A percentile compares a stretch with the other conserved stretches of the same genome.
Evolutionary conservation across 2,329 filamentous ascomycete species (phyloP).

Genomic region (Catunica adiposa): DNA sequence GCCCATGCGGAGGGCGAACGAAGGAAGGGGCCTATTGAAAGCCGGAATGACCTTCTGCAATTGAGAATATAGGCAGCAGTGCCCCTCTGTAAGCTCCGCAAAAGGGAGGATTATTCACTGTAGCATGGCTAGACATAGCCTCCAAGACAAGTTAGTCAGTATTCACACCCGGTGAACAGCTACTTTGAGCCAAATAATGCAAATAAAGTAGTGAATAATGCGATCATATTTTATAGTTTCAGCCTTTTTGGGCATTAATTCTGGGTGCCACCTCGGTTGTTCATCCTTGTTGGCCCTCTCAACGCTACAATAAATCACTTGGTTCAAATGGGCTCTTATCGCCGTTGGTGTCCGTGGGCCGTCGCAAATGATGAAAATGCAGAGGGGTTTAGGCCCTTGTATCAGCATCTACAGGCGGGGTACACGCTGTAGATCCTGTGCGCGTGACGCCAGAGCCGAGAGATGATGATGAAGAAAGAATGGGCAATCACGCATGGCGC

Average conservation of each 20-base stretch:
- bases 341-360: not conserved
- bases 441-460: not conserved
- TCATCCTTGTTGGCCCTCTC: not conserved
- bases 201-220: not conserved
- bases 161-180: not conserved
- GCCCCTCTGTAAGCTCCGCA: too few species aligned
- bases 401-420: too few species aligned
- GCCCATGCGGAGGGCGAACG: not conserved
- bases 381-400: too few species aligned
- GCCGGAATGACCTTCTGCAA: too few species aligned
- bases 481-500: not conserved
- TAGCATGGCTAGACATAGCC: not conserved
- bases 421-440: too few species aligned
- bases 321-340: not conserved
- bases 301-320: not conserved
- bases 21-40: not conserved
- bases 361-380: too few species aligned
- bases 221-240: not conserved
- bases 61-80: too few species aligned
- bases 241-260: not conserved
- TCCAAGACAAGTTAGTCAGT: not conserved
- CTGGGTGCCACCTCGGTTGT: not conserved
- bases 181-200: not conserved
- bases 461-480: not conserved
- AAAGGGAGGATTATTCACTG: not conserved